Evolutionary conservation across 2,329 filamentous ascomycete species (phyloP).

Genomic region (Fusarium sp.): DNA sequence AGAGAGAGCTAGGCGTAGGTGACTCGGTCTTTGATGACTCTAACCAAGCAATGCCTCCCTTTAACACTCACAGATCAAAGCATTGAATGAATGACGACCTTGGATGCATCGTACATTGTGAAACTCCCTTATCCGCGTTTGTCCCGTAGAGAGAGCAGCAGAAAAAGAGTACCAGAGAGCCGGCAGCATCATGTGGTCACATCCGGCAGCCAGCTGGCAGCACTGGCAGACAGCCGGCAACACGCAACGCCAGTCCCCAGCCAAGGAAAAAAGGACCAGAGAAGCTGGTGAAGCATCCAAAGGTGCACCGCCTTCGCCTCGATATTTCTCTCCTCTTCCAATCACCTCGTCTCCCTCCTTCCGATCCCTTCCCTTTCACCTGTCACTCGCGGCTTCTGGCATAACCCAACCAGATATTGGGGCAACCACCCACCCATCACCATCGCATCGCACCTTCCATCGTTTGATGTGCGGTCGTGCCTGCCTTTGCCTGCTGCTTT

Average conservation of each 20-base stretch:
- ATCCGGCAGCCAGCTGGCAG: conserved; percentile 34
- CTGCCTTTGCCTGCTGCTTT: background rate
- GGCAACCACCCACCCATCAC: conserved; percentile 23
- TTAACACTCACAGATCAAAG: background rate
- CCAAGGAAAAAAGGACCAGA: background rate
- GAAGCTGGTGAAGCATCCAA: conserved; percentile 20
- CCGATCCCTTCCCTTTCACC: conserved; percentile 6
- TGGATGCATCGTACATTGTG: conserved; percentile 34
- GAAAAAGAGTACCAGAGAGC: background rate
- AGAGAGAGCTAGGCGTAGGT: background rate
- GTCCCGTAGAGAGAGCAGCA: background rate
- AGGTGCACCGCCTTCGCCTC: conserved; percentile 29
- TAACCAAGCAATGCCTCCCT: background rate
- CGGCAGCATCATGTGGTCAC: conserved; percentile 23
- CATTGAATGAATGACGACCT: conserved; percentile 14
- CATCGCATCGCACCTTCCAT: background rate
- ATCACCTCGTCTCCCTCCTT: background rate
- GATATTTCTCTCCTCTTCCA: conserved; percentile 3
- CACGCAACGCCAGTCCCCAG: background rate
- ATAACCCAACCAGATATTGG: conserved; percentile 27
- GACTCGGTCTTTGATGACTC: conserved; percentile 2
- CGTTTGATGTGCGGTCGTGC: conserved; percentile 1
- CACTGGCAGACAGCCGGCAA: conserved; percentile 25
- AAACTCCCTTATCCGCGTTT: conserved; percentile 31
- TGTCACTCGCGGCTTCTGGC: conserved; percentile 26